Evolutionary conservation across 345 rosid species (phyloP).

Genomic region (Passiflora organensis): DNA sequence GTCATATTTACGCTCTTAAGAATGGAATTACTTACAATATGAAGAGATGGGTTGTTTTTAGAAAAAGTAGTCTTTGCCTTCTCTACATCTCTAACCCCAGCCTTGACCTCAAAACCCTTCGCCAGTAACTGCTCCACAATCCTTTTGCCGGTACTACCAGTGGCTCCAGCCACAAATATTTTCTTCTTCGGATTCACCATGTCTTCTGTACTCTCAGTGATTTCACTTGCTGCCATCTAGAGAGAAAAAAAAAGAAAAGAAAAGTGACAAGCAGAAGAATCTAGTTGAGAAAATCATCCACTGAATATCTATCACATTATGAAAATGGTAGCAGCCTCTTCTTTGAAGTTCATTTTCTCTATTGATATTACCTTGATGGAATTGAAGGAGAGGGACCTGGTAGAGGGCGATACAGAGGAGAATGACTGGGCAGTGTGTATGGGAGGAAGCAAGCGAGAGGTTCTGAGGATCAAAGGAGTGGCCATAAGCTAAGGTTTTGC

Average conservation of each 20-base stretch:
- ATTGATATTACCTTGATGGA: constrained; percentile 22
- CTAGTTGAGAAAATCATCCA: neutral
- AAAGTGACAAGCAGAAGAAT: neutral
- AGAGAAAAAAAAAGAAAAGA: neutral
- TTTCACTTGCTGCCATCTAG: constrained; percentile 57
- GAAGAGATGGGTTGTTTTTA: constrained; percentile 54
- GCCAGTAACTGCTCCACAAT: constrained; percentile 76
- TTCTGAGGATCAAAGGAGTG: constrained; percentile 34
- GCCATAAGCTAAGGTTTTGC: constrained; percentile 29
- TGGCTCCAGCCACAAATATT: constrained; percentile 87
- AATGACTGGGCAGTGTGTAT: constrained; percentile 6
- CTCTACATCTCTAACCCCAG: constrained; percentile 75
- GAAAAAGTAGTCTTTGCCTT: constrained; percentile 59
- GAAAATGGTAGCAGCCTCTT: neutral
- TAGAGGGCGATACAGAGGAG: neutral
- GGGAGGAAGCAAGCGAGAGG: constrained; percentile 21
- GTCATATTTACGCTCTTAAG: neutral
- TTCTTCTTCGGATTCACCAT: constrained; percentile 35
- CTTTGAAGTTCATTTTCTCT: no score
- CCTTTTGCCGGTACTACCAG: constrained; percentile 78
- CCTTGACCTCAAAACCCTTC: constrained; percentile 76
- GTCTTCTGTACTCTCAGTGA: constrained; percentile 13
- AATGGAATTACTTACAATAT: constrained; percentile 45
- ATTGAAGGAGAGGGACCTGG: constrained; percentile 4
- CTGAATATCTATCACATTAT: neutral